A percentile compares a stretch with the other conserved stretches of the same genome.
Conservation (phyloP, 2,329 filamentous ascomycete genomes). For the Aspergillus sp. region DNA sequence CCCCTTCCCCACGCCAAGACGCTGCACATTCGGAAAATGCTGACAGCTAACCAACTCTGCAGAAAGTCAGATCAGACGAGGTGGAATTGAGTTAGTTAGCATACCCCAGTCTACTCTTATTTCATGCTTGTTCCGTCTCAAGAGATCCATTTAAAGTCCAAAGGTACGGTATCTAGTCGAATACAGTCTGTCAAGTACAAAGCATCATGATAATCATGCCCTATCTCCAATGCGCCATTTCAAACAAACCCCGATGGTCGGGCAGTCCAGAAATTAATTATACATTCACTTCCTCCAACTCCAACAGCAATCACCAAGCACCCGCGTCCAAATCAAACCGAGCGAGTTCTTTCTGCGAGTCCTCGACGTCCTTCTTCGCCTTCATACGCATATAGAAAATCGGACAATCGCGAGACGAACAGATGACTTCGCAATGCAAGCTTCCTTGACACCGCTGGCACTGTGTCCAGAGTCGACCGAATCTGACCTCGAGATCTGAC, state of each 20-base stretch:
- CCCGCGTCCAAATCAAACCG: conserved; percentile 85
- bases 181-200: background rate
- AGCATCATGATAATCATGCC: conserved; percentile 4
- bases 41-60: too few relatives aligned
- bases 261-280: conserved; percentile 8
- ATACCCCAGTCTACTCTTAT: background rate
- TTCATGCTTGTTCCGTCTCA: background rate
- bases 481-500: conserved; percentile 88
- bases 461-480: conserved; percentile 93
- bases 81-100: too few relatives aligned
- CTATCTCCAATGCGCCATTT: conserved; percentile 11
- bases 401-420: conserved; percentile 90
- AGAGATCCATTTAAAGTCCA: background rate
- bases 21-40: background rate
- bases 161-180: conserved; percentile 4
- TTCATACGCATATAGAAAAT: conserved; percentile 99
- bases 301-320: conserved; percentile 51
- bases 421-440: conserved; percentile 98
- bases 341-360: conserved; percentile 83
- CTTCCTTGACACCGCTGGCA: conserved; percentile 97
- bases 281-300: conserved; percentile 13
- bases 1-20: conserved; percentile 5
- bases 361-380: conserved; percentile 97
- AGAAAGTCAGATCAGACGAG: too few relatives aligned
- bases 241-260: background rate